These are phyloP conservation scores for Choanephora cucurbitarum DNA, from an alignment of 371 early-diverging fungal species.

Conservation along the genomic window DNA sequence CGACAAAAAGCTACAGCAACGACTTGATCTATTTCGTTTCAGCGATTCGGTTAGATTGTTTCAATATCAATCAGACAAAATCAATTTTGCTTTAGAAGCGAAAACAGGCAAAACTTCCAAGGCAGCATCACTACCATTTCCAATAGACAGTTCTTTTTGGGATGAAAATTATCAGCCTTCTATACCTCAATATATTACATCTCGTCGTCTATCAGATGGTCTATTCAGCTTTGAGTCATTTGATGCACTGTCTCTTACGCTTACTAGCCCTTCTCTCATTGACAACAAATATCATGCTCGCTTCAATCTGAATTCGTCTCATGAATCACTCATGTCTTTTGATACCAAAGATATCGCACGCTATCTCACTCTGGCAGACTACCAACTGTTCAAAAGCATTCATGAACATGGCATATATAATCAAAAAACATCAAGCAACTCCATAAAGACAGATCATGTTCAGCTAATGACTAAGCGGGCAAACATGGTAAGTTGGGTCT, in stretches of 20 bases:
- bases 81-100: slow-evolving; percentile 1
- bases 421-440: background rate
- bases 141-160: background rate
- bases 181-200: slow-evolving; percentile 4
- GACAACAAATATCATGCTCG: background rate
- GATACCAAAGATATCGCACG: slow-evolving; percentile 42
- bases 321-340: slow-evolving; percentile 10
- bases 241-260: background rate
- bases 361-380: slow-evolving; percentile 48
- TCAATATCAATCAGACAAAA: slow-evolving; percentile 5
- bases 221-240: slow-evolving; percentile 5
- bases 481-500: slow-evolving; percentile 27
- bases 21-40: slow-evolving; percentile 13
- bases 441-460: slow-evolving; percentile 13
- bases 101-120: background rate
- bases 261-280: background rate
- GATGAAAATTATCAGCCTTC: background rate
- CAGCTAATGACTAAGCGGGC: slow-evolving; percentile 30
- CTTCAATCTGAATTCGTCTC: background rate
- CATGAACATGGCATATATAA: slow-evolving; percentile 23
- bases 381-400: slow-evolving; percentile 37
- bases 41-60: slow-evolving; percentile 3
- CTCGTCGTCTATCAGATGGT: slow-evolving; percentile 9
- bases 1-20: slow-evolving; percentile 31
- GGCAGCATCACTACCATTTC: background rate